Conservation (phyloP, 768 basidiomycete species). For the Boletales sp. region DNA sequence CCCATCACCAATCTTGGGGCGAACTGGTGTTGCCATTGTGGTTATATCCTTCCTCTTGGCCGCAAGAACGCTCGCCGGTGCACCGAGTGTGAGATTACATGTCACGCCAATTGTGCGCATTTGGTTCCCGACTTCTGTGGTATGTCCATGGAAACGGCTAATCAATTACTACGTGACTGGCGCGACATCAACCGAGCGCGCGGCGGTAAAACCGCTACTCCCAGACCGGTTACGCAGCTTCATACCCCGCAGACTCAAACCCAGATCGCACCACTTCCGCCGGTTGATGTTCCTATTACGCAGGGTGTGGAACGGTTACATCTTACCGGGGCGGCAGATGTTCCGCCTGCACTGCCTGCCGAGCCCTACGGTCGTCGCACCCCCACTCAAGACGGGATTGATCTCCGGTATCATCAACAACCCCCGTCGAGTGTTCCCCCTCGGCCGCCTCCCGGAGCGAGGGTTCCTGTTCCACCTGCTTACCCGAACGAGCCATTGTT, state of each 20-base stretch:
- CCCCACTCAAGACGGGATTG: slow-evolving; percentile 35
- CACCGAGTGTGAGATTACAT: slow-evolving; percentile 93
- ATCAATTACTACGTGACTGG: slow-evolving; percentile 85
- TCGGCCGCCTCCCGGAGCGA: slow-evolving; percentile 38
- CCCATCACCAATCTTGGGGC: slow-evolving; percentile 95
- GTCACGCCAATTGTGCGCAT: slow-evolving; percentile 96
- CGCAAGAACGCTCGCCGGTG: slow-evolving; percentile 96
- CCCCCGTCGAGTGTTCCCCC: slow-evolving; percentile 31
- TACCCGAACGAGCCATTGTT: slow-evolving; percentile 33
- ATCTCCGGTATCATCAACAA: slow-evolving; percentile 39
- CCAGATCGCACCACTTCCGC: slow-evolving; percentile 32
- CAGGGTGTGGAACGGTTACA: slow-evolving; percentile 46
- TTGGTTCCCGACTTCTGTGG: slow-evolving; percentile 99
- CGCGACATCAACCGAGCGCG: slow-evolving; percentile 83
- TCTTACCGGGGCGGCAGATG: slow-evolving; percentile 38
- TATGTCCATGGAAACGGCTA: slow-evolving; percentile 99
- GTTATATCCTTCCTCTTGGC: slow-evolving; percentile 95
- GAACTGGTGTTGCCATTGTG: slow-evolving; percentile 99
- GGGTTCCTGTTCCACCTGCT: slow-evolving; percentile 33
- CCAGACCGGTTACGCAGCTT: slow-evolving; percentile 36
- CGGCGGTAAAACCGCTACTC: slow-evolving; percentile 38
- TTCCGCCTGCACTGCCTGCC: slow-evolving; percentile 20
- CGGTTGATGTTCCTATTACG: slow-evolving; percentile 28
- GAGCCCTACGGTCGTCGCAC: slow-evolving; percentile 25
- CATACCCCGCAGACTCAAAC: slow-evolving; percentile 29